Evolutionary conservation across 2,329 filamentous ascomycete genomes (phyloP).

Genomic region (Epicoccum sorghinum): DNA sequence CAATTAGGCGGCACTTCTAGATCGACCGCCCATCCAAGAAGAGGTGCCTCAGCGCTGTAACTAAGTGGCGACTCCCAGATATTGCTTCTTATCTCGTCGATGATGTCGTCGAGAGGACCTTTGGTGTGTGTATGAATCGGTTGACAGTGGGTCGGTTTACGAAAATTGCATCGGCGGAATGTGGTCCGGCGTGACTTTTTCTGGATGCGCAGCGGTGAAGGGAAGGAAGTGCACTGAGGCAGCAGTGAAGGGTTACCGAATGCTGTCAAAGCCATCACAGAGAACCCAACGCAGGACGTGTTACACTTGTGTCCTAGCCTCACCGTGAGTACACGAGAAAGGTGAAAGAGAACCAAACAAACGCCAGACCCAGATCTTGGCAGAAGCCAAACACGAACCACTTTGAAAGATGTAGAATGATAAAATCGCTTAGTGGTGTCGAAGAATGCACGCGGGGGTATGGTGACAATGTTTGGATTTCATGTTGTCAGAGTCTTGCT

Average conservation of each 20-base stretch:
- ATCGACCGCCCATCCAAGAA: constrained; percentile 23
- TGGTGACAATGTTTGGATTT: too few relatives aligned
- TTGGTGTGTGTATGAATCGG: constrained; percentile 12
- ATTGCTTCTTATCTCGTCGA: constrained; percentile 40
- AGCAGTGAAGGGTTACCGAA: constrained; percentile 16
- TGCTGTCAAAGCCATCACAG: constrained; percentile 22
- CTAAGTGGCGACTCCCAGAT: constrained; percentile 32
- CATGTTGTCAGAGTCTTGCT: too few relatives aligned
- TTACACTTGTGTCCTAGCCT: constrained; percentile 10
- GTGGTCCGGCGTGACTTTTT: constrained; percentile 36
- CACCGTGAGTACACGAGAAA: constrained; percentile 6
- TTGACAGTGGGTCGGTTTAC: constrained; percentile 26
- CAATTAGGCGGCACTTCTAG: constrained; percentile 29
- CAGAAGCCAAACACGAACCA: not conserved
- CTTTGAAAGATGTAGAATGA: not conserved
- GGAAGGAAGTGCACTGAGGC: constrained; percentile 25
- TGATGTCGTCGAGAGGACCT: constrained; percentile 44
- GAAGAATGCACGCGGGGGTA: too few relatives aligned
- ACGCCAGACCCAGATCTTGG: not conserved
- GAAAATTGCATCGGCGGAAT: constrained; percentile 33
- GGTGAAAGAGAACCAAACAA: constrained; percentile 1
- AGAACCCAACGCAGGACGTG: constrained; percentile 5
- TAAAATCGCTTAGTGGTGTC: not conserved
- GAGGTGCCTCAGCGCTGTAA: constrained; percentile 16
- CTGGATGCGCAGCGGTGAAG: constrained; percentile 38